These are phyloP conservation scores for Xylariaceae sp. DNA, from an alignment of 2,329 filamentous ascomycete genomes.

Conservation along the genomic window DNA sequence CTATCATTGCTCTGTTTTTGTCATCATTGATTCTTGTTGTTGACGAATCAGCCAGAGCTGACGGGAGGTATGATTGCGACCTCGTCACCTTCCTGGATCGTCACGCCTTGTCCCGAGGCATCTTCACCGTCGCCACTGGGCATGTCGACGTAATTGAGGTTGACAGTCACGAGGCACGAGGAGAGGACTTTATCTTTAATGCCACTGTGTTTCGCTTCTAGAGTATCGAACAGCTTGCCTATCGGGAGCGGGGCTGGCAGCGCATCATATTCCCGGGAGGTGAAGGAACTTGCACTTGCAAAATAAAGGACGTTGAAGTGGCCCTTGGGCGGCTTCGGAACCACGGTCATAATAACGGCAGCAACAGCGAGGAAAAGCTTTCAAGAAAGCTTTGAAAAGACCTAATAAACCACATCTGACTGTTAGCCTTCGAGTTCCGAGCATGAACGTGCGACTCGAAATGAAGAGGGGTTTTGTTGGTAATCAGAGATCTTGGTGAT, in stretches of 20 bases:
- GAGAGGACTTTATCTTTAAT: constrained; percentile 63
- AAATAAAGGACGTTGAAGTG: constrained; percentile 81
- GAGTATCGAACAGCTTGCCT: constrained; percentile 54
- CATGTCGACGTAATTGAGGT: constrained; percentile 74
- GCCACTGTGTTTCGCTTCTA: constrained; percentile 66
- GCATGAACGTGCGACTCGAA: constrained; percentile 9
- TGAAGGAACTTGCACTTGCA: constrained; percentile 66
- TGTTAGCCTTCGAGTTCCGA: constrained; percentile 11
- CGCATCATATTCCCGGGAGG: constrained; percentile 59
- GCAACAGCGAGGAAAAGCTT: neutral
- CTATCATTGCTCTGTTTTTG: neutral
- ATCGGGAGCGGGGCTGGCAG: constrained; percentile 62
- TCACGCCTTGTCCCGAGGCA: constrained; percentile 24
- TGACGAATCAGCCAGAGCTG: constrained; percentile 63
- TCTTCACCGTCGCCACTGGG: constrained; percentile 39
- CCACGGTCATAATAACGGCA: constrained; percentile 31
- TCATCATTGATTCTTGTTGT: neutral
- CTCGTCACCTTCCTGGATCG: constrained; percentile 70
- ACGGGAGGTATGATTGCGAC: constrained; percentile 85
- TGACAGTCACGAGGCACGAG: constrained; percentile 72
- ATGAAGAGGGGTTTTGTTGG: constrained; percentile 25
- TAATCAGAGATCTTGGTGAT: constrained; percentile 69
- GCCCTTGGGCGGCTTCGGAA: constrained; percentile 48
- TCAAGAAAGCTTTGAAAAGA: neutral
- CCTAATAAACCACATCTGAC: neutral